Evolutionary conservation across 331 rosid species (phyloP).

Genomic region (Acacia concinna): DNA sequence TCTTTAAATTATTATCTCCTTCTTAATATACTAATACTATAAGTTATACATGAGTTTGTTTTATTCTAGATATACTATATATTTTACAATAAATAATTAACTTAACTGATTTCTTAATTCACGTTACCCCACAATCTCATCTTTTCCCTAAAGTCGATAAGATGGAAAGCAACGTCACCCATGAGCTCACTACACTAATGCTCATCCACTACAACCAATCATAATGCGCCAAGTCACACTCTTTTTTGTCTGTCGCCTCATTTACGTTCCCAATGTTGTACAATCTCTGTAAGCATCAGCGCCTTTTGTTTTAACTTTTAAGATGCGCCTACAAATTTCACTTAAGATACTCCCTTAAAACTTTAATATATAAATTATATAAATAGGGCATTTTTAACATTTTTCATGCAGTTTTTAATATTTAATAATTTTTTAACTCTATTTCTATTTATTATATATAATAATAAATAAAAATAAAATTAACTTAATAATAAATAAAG

Average conservation of each 20-base stretch:
- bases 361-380: not conserved
- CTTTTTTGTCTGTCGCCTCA: not conserved
- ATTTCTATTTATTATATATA: too few relatives aligned
- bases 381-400: too few relatives aligned
- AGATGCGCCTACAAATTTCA: not conserved
- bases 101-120: too few relatives aligned
- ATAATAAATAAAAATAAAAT: too few relatives aligned
- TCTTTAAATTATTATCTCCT: not conserved
- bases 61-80: too few relatives aligned
- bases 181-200: not conserved
- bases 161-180: constrained; percentile 1
- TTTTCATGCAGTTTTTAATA: too few relatives aligned
- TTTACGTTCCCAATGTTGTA: not conserved
- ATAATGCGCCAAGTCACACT: not conserved
- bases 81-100: too few relatives aligned
- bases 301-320: not conserved
- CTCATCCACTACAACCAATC: not conserved
- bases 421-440: too few relatives aligned
- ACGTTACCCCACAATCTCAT: not conserved
- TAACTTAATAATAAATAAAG: too few relatives aligned
- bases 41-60: too few relatives aligned
- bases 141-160: not conserved
- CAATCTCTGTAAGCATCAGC: not conserved
- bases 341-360: not conserved
- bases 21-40: too few relatives aligned